These are phyloP conservation scores for Poronia punctata DNA, from an alignment of 495 filamentous ascomycete species.

Conservation along the genomic window DNA sequence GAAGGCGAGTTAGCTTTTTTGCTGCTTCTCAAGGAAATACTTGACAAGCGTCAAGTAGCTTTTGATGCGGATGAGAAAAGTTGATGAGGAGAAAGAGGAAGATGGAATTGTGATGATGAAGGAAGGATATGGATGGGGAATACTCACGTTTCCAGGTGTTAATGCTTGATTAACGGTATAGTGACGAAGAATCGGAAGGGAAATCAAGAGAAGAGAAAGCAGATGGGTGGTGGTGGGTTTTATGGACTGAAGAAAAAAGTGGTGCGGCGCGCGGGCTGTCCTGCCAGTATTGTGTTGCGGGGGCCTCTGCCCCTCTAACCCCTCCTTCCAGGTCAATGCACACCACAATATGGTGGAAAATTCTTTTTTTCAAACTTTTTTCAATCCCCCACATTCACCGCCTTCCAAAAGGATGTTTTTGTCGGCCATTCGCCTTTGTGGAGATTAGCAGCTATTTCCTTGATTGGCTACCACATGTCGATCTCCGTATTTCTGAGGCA, in stretches of 20 bases:
- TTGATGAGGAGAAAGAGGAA: too few species aligned
- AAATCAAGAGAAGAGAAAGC: slow-evolving; percentile 17
- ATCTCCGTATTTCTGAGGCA: too few species aligned
- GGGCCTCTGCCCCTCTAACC: slow-evolving; percentile 23
- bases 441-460: too few species aligned
- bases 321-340: slow-evolving; percentile 27
- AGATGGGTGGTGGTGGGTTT: slow-evolving; percentile 18
- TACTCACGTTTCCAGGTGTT: slow-evolving; percentile 15
- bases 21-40: too few species aligned
- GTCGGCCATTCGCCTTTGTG: too few species aligned
- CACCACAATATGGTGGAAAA: slow-evolving; percentile 5
- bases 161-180: slow-evolving; percentile 17
- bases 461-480: too few species aligned
- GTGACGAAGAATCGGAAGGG: slow-evolving; percentile 19
- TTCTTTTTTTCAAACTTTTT: slow-evolving; percentile 9
- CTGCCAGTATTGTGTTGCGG: slow-evolving; percentile 18
- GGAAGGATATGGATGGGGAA: too few species aligned
- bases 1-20: not conserved
- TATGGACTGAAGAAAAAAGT: slow-evolving; percentile 22
- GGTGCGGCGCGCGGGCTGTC: slow-evolving; percentile 18
- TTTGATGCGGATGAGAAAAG: too few species aligned
- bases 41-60: too few species aligned
- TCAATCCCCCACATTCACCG: slow-evolving; percentile 15
- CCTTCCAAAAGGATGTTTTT: not conserved
- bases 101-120: too few species aligned